Percentiles rank a stretch among this genome's conserved stretches.
Evolutionary conservation across 306 rosid genomes (phyloP).

Genomic region (Rosa chinensis): DNA sequence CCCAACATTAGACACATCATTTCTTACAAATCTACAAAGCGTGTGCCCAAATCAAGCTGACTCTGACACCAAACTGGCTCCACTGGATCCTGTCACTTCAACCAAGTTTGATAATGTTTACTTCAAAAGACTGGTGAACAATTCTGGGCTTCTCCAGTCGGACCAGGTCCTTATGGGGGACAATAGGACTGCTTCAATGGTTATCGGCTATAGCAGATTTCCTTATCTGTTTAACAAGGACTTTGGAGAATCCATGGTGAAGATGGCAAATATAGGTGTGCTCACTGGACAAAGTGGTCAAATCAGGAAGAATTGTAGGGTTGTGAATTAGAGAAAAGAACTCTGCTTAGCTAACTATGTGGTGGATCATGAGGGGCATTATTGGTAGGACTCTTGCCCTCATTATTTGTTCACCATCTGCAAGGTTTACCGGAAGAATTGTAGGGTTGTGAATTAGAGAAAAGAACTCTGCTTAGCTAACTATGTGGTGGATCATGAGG

Average conservation of each 20-base stretch:
- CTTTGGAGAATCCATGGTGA: conserved; percentile 66
- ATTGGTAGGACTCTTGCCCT: too few relatives aligned
- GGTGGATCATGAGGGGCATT: too few relatives aligned
- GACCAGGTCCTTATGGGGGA: conserved; percentile 75
- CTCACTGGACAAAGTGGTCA: conserved; percentile 75
- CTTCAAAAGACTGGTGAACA: conserved; percentile 63
- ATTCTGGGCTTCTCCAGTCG: conserved; percentile 66
- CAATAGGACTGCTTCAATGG: conserved; percentile 54
- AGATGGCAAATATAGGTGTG: conserved; percentile 66
- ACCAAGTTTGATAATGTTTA: conserved; percentile 67
- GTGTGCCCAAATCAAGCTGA: conserved; percentile 61
- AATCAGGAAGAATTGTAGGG: conserved; percentile 69
- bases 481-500: too few relatives aligned
- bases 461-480: too few relatives aligned
- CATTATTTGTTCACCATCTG: too few relatives aligned
- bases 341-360: too few relatives aligned
- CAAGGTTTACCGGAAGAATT: too few relatives aligned
- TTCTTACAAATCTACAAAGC: conserved; percentile 41
- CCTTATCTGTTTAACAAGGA: conserved; percentile 58
- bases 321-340: neutral
- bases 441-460: conserved; percentile 42
- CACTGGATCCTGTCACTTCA: conserved; percentile 50
- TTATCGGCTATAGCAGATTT: conserved; percentile 50
- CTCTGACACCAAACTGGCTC: conserved; percentile 64
- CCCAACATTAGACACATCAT: conserved; percentile 53